A percentile compares a stretch with the other conserved stretches of the same genome.
phyloP scores from a whole-genome alignment of 306 rosid genomes.

The Begonia loranthoides region DNA sequence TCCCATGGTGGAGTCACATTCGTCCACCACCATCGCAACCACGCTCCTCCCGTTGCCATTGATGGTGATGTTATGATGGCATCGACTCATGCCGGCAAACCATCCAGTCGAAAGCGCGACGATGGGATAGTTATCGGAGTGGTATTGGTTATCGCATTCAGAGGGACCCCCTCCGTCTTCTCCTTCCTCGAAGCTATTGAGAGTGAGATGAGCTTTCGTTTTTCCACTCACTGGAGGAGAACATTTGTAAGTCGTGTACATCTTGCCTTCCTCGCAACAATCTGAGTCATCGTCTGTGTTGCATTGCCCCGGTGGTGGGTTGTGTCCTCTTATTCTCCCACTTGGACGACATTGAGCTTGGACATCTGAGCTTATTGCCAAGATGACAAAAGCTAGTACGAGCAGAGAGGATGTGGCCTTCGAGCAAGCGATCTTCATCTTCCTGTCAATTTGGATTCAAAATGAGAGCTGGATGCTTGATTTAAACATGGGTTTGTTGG shows the following conservation, averaged over 20 bases:
- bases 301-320: no score
- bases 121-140: conserved; percentile 12
- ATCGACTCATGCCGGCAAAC: conserved; percentile 24
- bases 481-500: no score
- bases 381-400: no score
- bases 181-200: conserved; percentile 26
- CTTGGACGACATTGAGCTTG: no score
- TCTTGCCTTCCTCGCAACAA: conserved; percentile 4
- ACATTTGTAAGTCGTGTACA: conserved; percentile 23
- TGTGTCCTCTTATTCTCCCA: no score
- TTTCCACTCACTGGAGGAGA: conserved; percentile 15
- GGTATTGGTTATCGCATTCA: conserved; percentile 27
- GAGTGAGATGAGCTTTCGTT: conserved; percentile 30
- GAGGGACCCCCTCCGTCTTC: conserved; percentile 40
- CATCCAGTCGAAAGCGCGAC: conserved; percentile 44
- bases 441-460: no score
- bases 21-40: conserved; percentile 43
- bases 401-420: no score
- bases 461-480: no score
- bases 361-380: no score
- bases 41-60: conserved; percentile 34
- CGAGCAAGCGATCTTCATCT: no score
- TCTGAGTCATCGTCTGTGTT: no score
- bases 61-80: conserved; percentile 21
- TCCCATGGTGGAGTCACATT: conserved; percentile 46